phyloP scores from a whole-genome alignment of 176 grass and related monocot species.

The Carex scoparia region DNA sequence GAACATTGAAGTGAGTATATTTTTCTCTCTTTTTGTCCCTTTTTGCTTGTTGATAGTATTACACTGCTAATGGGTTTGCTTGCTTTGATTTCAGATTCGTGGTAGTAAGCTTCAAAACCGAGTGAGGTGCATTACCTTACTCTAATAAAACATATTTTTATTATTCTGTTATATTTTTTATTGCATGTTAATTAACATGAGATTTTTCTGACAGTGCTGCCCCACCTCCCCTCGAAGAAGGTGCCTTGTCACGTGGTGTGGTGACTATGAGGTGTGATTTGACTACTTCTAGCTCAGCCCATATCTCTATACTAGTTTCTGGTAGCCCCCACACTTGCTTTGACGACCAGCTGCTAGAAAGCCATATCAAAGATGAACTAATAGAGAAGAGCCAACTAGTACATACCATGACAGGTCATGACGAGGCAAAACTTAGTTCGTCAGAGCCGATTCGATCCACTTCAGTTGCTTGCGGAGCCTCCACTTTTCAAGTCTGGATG shows the following conservation, averaged over 20 bases:
- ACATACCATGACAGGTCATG: constrained; percentile 45
- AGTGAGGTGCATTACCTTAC: constrained; percentile 59
- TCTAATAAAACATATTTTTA: not conserved
- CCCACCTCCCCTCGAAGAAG: constrained; percentile 83
- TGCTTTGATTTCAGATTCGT: constrained; percentile 65
- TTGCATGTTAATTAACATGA: constrained; percentile 15
- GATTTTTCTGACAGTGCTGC: constrained; percentile 56
- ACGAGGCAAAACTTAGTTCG: constrained; percentile 40
- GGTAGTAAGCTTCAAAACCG: constrained; percentile 96
- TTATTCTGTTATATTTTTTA: constrained; percentile 20
- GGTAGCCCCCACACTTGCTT: constrained; percentile 99
- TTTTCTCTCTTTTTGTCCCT: not conserved
- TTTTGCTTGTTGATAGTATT: not conserved
- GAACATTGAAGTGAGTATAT: constrained; percentile 80
- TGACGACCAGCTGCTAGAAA: constrained; percentile 89
- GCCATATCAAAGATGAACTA: constrained; percentile 86
- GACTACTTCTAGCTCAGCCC: constrained; percentile 76
- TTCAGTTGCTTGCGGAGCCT: constrained; percentile 70
- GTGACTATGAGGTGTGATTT: constrained; percentile 97
- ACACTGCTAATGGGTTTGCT: not conserved
- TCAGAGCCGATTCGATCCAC: constrained; percentile 59
- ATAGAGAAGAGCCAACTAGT: constrained; percentile 90
- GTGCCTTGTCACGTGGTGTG: constrained; percentile 79
- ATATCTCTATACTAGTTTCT: constrained; percentile 91
- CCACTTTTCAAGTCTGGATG: constrained; percentile 91